phyloP scores from a whole-genome alignment of 345 rosid genomes.

The Hypericum perforatum region DNA sequence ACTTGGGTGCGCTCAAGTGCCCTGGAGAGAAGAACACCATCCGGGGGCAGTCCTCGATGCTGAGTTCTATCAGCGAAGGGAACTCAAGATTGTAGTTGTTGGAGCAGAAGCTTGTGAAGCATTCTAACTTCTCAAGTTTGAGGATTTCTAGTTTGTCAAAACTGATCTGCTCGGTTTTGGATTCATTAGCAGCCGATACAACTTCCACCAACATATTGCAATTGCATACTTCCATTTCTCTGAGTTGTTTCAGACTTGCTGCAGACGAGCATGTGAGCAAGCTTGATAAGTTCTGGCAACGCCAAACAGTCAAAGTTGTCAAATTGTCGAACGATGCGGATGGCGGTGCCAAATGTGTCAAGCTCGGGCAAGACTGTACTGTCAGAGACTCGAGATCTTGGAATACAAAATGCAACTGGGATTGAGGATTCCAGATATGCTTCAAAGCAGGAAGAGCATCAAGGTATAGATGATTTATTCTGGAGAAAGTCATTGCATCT shows the following conservation, averaged over 20 bases:
- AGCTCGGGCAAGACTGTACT: not conserved
- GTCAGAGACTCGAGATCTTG: not conserved
- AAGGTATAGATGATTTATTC: not conserved
- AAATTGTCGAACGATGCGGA: not conserved
- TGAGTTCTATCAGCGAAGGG: no score
- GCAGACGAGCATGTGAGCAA: not conserved
- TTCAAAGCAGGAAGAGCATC: not conserved
- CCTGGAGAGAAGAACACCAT: no score
- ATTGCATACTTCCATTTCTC: not conserved
- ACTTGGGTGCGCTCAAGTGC: no score
- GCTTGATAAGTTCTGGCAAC: not conserved
- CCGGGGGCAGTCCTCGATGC: no score
- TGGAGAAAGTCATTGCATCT: not conserved
- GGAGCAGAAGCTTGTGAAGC: slow-evolving; percentile 1
- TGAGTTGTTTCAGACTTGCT: not conserved
- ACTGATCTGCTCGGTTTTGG: not conserved
- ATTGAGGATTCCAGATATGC: no score
- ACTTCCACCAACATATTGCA: not conserved
- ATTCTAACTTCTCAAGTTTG: not conserved
- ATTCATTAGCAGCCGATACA: not conserved
- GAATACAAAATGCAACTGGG: not conserved
- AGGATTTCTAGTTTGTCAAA: not conserved
- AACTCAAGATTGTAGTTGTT: not conserved
- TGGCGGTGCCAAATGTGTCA: not conserved
- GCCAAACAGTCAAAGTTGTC: not conserved